These are phyloP conservation scores for Ensete ventricosum DNA, from an alignment of 176 grass and related monocot genomes.

Conservation along the genomic window DNA sequence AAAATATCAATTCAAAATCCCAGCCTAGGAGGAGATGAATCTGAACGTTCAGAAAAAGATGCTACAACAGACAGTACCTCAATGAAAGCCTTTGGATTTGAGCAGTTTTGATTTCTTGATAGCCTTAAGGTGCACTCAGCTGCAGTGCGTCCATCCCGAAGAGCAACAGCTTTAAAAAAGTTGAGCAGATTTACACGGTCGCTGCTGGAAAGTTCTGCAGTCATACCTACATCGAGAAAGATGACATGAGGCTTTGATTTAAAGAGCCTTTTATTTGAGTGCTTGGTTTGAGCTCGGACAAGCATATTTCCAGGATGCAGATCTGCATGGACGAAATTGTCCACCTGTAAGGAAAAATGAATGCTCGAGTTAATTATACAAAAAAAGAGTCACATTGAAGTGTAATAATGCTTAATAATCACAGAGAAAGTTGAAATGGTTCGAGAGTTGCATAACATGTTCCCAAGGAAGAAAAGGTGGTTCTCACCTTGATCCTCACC, in stretches of 20 bases:
- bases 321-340: slow-evolving; percentile 95
- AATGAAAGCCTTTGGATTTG: slow-evolving; percentile 81
- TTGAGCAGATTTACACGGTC: slow-evolving; percentile 80
- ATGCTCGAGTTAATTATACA: not conserved
- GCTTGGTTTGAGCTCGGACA: slow-evolving; percentile 52
- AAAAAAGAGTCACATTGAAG: not conserved
- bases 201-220: slow-evolving; percentile 76
- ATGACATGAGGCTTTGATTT: slow-evolving; percentile 84
- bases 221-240: slow-evolving; percentile 95
- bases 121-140: slow-evolving; percentile 69
- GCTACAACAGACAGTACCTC: slow-evolving; percentile 41
- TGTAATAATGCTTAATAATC: not conserved
- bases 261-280: slow-evolving; percentile 39
- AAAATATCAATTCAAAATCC: too few species aligned
- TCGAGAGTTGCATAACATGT: not conserved
- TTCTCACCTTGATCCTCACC: not conserved
- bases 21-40: too few species aligned
- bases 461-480: not conserved
- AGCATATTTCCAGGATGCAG: slow-evolving; percentile 97
- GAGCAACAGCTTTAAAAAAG: slow-evolving; percentile 87
- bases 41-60: too few species aligned
- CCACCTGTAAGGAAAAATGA: slow-evolving; percentile 49
- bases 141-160: slow-evolving; percentile 65
- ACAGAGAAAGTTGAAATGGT: not conserved
- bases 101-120: slow-evolving; percentile 76